Base-by-base conservation (phyloP, 768 basidiomycete genomes). In the Omphalotus guepiniiformis region DNA sequence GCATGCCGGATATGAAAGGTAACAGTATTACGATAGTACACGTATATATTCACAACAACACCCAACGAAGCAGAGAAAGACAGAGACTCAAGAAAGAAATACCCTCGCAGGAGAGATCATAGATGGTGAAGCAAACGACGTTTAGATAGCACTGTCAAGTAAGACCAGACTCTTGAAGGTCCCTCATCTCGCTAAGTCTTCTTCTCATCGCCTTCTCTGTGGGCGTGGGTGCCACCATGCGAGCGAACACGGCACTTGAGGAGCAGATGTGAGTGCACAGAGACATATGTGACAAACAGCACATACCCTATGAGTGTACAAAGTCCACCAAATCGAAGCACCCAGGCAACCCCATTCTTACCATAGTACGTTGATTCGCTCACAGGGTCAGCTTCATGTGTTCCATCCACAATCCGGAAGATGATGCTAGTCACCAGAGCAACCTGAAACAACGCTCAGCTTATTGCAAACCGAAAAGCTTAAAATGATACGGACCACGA, bases 341-440 rank as follows among this genome's bases (percentile, higher is more conserved):
- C 88, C 93, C 93, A 96, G 2, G 86, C 90, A 23, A 96, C 92
- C 27, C 94, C 94, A 45, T 83, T 85, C 71, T 91, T 93, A 26
- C 87, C 88, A 49, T 78, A 73, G 63, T 87, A 90, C 11, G 79
- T 80, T 47, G 68, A 70, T 29, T 75, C 72, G 19, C 73, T 72
- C 6, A 64, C 61, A 1, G 74, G 73, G 34, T 74, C 63, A 2
- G 64, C 61, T 27, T 67, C 71, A n/a, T 63, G 60, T 11, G 67
- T 64, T 8, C 79, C 78, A 56, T 95, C 93, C 2, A 86, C 88
- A 25, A 85, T 60, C 36, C 79, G 79, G 78, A 96, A 95, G 54
- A 96, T 95, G 22, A 80, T 62, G 55, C 88, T 93, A 2, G 91
- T 82, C n/a, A 86, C 83, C 3, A 96, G 49, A 1, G 91, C 91